phyloP scores from a whole-genome alignment of 2,329 filamentous ascomycete species.

The Calonectria naviculata region DNA sequence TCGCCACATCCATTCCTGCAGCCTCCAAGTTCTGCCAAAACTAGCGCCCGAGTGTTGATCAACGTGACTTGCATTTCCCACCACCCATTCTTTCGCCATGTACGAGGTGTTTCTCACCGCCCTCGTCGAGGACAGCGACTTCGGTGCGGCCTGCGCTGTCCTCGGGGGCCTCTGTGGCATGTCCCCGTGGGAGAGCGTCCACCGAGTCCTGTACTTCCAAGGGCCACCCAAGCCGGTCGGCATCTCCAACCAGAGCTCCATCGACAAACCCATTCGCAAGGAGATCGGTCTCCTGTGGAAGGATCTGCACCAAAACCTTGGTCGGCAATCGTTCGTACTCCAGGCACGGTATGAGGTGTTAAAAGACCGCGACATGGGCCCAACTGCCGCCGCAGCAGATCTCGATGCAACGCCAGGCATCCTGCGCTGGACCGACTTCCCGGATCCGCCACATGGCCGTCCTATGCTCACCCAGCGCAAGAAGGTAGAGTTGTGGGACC shows the following conservation, averaged over 20 bases:
- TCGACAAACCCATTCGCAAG: slow-evolving; percentile 52
- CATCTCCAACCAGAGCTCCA: slow-evolving; percentile 54
- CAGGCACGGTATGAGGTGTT: slow-evolving; percentile 66
- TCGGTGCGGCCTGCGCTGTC: slow-evolving; percentile 61
- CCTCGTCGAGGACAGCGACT: slow-evolving; percentile 61
- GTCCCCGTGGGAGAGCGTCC: slow-evolving; percentile 60
- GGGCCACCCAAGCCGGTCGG: slow-evolving; percentile 58
- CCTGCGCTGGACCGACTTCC: slow-evolving; percentile 69
- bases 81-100: slow-evolving; percentile 49
- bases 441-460: slow-evolving; percentile 64
- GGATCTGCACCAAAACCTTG: slow-evolving; percentile 65
- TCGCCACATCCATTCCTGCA: neutral
- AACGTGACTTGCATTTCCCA: slow-evolving; percentile 1
- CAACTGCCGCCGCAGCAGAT: slow-evolving; percentile 44
- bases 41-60: slow-evolving; percentile 1
- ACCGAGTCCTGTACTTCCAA: slow-evolving; percentile 65
- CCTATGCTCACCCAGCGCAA: slow-evolving; percentile 63
- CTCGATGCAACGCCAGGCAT: slow-evolving; percentile 58
- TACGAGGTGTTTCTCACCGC: slow-evolving; percentile 71
- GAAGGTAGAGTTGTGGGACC: slow-evolving; percentile 66
- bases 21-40: slow-evolving; percentile 1
- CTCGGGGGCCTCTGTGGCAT: slow-evolving; percentile 69
- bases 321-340: slow-evolving; percentile 67
- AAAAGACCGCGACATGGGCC: slow-evolving; percentile 59
- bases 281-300: slow-evolving; percentile 58